Conservation (phyloP, 1,139 yeast genomes). For the Pneumocystis canis region DNA sequence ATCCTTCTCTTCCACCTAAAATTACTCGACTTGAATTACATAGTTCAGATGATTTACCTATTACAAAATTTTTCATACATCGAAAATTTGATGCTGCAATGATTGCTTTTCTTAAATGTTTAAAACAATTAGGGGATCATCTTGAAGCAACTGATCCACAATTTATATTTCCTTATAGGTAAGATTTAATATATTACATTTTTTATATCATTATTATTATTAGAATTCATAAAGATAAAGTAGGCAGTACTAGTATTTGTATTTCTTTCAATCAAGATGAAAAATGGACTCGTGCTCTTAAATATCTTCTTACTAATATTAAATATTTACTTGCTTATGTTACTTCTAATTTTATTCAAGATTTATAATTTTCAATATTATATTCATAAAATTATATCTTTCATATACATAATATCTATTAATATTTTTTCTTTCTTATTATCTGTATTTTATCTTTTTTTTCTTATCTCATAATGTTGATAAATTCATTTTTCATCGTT, state of each 20-base stretch:
- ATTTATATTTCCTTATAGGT: conserved; percentile 21
- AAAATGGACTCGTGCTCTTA: conserved; percentile 77
- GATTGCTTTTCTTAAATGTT: conserved; percentile 55
- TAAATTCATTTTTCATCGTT: neutral
- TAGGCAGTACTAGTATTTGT: conserved; percentile 65
- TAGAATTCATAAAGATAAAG: conserved; percentile 43
- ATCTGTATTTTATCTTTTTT: neutral
- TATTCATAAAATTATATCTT: neutral
- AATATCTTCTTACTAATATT: conserved; percentile 54
- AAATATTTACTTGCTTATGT: conserved; percentile 30
- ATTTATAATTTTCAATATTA: neutral
- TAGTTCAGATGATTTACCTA: conserved; percentile 51
- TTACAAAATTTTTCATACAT: conserved; percentile 55
- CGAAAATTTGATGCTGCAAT: conserved; percentile 61
- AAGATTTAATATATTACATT: neutral
- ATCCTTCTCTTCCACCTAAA: conserved; percentile 16
- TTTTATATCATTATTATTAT: neutral
- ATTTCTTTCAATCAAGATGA: conserved; percentile 48
- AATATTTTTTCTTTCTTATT: neutral
- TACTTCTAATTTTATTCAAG: neutral
- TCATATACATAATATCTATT: neutral
- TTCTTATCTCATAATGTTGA: neutral
- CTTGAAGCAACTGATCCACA: conserved; percentile 34
- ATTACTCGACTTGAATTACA: conserved; percentile 34
- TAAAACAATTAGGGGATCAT: conserved; percentile 41